Percentiles rank a stretch among this genome's conserved stretches.
Conservation (phyloP, 108 stramenopile genomes). For the Fragilariopsis cylindrus region DNA sequence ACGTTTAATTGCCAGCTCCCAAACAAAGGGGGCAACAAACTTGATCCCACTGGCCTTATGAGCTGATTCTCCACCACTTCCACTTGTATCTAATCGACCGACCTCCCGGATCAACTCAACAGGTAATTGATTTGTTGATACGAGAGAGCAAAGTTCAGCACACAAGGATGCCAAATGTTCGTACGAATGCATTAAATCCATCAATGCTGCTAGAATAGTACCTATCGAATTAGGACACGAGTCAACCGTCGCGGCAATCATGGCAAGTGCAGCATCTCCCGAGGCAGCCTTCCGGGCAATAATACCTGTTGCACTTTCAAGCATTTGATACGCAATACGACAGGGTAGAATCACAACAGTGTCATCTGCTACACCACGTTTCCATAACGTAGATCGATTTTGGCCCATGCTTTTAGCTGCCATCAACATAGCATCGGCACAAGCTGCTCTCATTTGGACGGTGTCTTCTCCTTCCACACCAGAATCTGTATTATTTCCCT, state of each 20-base stretch:
- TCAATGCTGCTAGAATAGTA: conserved; percentile 76
- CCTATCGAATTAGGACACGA: conserved; percentile 47
- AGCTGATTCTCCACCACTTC: conserved; percentile 36
- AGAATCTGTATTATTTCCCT: conserved; percentile 27
- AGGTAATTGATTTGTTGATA: conserved; percentile 53
- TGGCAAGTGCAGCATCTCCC: conserved; percentile 64
- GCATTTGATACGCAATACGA: conserved; percentile 83
- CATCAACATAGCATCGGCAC: conserved; percentile 64
- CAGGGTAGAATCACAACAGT: conserved; percentile 69
- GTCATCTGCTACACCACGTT: conserved; percentile 82
- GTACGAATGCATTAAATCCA: conserved; percentile 85
- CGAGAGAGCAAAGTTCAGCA: conserved; percentile 73
- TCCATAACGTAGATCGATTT: conserved; percentile 65
- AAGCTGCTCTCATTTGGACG: conserved; percentile 42
- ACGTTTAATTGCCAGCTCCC: conserved; percentile 57
- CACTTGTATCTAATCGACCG: conserved; percentile 62
- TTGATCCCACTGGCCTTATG: conserved; percentile 78
- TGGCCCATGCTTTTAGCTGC: conserved; percentile 64
- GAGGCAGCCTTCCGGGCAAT: conserved; percentile 63
- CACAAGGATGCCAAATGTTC: conserved; percentile 81
- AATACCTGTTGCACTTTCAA: conserved; percentile 73
- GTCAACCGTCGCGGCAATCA: conserved; percentile 72
- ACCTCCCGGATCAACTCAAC: conserved; percentile 74
- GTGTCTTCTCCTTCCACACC: conserved; percentile 30
- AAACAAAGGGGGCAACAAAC: conserved; percentile 78